Evolutionary conservation across 2,329 filamentous ascomycete genomes (phyloP).

Genomic region (Dactylellina sp.): DNA sequence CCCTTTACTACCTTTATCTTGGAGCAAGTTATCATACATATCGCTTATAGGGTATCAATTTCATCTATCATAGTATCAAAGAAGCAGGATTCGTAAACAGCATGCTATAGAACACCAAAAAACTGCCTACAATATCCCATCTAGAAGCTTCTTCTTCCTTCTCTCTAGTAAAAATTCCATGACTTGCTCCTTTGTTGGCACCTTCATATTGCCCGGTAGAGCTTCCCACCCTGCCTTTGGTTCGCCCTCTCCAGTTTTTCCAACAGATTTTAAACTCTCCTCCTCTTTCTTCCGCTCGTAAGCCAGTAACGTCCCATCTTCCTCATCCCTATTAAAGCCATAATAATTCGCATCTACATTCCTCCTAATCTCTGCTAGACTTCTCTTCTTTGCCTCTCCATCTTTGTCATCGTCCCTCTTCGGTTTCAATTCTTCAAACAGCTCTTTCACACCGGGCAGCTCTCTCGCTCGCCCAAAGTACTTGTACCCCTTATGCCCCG

Average conservation of each 20-base stretch:
- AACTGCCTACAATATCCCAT: conserved; percentile 73
- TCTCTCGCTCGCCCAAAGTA: conserved; percentile 93
- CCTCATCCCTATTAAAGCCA: conserved; percentile 91
- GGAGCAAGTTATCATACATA: conserved; percentile 41
- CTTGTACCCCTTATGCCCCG: conserved; percentile 77
- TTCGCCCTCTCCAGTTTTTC: conserved; percentile 70
- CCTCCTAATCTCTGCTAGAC: conserved; percentile 67
- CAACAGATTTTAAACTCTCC: conserved; percentile 78
- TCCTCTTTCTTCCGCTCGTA: conserved; percentile 88
- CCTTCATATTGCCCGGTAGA: conserved; percentile 82
- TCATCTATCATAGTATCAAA: conserved; percentile 25
- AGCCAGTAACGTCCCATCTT: conserved; percentile 81
- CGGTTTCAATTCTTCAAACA: conserved; percentile 82
- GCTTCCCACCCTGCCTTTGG: conserved; percentile 81
- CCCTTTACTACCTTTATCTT: background rate
- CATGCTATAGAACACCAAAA: background rate
- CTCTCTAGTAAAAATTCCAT: conserved; percentile 91
- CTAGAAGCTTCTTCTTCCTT: conserved; percentile 82
- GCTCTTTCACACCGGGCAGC: conserved; percentile 92
- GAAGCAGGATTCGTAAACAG: background rate
- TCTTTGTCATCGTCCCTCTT: conserved; percentile 67
- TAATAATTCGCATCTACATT: conserved; percentile 95
- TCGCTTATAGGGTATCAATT: conserved; percentile 53
- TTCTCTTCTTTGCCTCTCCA: conserved; percentile 67
- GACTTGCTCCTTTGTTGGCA: conserved; percentile 91